Evolutionary conservation across 2,329 filamentous ascomycete species (phyloP), one percentile per base, ranked within the genome.

Genomic region (Penicillium sp.): DNA sequence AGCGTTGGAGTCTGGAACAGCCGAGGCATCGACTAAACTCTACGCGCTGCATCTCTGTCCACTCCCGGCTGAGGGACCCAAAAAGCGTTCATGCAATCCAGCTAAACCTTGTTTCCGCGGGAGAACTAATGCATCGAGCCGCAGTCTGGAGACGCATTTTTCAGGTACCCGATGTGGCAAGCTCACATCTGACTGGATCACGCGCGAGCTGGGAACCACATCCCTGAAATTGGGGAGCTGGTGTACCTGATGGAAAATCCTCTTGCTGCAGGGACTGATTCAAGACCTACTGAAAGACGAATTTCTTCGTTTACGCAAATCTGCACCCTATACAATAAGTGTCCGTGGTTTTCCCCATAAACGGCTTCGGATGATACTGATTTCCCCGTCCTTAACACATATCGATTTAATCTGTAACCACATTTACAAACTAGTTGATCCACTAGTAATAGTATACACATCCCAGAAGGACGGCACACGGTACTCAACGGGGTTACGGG

Each of bases 121-220:
- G 56, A 61, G 58, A 54, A 64, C 68, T 70, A 70, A 70, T 70
- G 68, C 68, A 69, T 64, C 64, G 59, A 69, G 64, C 67, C 67
- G 67, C 61, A 62, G 47, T 62, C 65, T 64, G 63, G 66, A 64
- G 63, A 64, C 59, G 48, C 55, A 50, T 61, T 48, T 49, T 58
- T 57, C 62, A 62, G 59, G 63, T 62, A 61, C 63, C 58, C 60
- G 61, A 54, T 63, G 60, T 62, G 63, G 61, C 55, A 42, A 64
- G 54, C 49, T 50, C 47, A 39, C 11, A 56, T 63, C 47, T 48
- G 58, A 61, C 47, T 59, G 60, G 59, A 48, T 56, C 45, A 53
- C 56, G 35, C 54, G 28, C 14, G 39, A 43, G 17, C 39, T 55
- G 51, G 51, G 58, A 58, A 63, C 63, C 59, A 57, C 48, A 42